Conservation (phyloP, 1,284 basidiomycete species). For the Apiotrichum akiyoshidainum region DNA sequence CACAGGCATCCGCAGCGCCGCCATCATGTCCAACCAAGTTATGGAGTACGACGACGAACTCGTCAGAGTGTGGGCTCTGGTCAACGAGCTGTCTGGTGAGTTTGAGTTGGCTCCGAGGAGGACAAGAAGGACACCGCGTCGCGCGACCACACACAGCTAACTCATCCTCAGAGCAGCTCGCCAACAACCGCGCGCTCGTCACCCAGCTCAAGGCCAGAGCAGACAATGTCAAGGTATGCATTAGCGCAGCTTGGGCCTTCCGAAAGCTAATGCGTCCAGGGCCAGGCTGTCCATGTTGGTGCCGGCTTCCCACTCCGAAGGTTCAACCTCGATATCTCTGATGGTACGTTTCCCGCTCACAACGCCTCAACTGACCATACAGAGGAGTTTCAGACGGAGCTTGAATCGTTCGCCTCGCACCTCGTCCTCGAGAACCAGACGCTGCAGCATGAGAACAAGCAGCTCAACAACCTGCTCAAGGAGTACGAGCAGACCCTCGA, state of each 20-base stretch:
- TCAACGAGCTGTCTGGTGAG: constrained; percentile 63
- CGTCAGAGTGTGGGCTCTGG: constrained; percentile 69
- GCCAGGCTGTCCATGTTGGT: constrained; percentile 71
- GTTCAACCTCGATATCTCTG: constrained; percentile 89
- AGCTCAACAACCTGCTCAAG: constrained; percentile 78
- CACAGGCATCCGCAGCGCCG: not conserved
- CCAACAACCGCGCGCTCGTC: constrained; percentile 76
- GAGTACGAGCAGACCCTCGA: constrained; percentile 95
- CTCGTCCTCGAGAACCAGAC: constrained; percentile 91
- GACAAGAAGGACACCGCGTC: not conserved
- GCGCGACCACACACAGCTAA: too few relatives aligned
- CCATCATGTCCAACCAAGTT: constrained; percentile 27
- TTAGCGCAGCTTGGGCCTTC: constrained; percentile 69
- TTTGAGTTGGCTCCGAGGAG: not conserved
- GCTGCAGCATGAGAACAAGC: constrained; percentile 89
- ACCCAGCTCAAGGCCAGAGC: constrained; percentile 70
- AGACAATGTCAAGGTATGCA: constrained; percentile 70
- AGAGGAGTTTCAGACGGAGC: constrained; percentile 90
- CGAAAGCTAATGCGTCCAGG: constrained; percentile 68
- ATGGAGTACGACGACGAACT: constrained; percentile 62
- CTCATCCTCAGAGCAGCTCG: constrained; percentile 67
- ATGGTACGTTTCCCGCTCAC: constrained; percentile 58
- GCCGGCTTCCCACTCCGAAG: constrained; percentile 79
- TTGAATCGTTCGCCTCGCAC: constrained; percentile 84
- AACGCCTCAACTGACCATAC: constrained; percentile 10